A percentile compares a stretch with the other conserved stretches of the same genome.
Evolutionary conservation across 345 rosid species (phyloP).

Genomic region (Hibiscus syriacus): DNA sequence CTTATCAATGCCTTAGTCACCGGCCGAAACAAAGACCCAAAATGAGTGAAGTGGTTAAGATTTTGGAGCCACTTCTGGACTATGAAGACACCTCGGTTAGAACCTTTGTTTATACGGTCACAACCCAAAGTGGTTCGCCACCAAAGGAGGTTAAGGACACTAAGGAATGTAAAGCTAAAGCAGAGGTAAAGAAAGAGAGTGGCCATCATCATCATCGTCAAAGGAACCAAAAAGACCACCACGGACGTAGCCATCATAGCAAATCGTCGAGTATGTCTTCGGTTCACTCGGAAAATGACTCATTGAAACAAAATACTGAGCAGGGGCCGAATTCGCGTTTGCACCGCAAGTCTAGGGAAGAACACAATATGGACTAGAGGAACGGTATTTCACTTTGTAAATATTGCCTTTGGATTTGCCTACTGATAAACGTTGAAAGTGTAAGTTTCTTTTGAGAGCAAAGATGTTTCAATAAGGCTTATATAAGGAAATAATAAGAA

Average conservation of each 20-base stretch:
- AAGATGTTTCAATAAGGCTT: too few relatives aligned
- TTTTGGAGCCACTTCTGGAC: conserved; percentile 52
- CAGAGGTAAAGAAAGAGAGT: conserved; percentile 30
- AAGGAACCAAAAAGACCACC: neutral
- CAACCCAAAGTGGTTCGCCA: conserved; percentile 23
- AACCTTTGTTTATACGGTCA: conserved; percentile 59
- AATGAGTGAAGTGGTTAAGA: conserved; percentile 53
- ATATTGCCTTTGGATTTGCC: neutral
- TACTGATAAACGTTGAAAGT: neutral
- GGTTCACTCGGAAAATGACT: conserved; percentile 17
- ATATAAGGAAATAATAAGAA: too few relatives aligned
- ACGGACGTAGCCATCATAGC: conserved; percentile 13
- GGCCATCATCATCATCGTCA: conserved; percentile 16
- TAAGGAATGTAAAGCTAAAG: conserved; percentile 22
- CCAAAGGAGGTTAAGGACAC: conserved; percentile 15
- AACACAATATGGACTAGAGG: neutral
- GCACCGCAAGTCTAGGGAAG: conserved; percentile 3
- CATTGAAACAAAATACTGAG: conserved; percentile 10
- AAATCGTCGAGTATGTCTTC: conserved; percentile 29
- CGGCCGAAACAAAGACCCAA: conserved; percentile 69
- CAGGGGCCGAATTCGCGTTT: conserved; percentile 35
- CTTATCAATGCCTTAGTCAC: conserved; percentile 72
- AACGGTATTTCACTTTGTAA: neutral
- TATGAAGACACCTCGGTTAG: conserved; percentile 49
- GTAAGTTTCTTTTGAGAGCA: too few relatives aligned